Evolutionary conservation across 2,329 filamentous ascomycete species (phyloP), one percentile per base, ranked within the genome.

Genomic region (Colletotrichum liriopes): DNA sequence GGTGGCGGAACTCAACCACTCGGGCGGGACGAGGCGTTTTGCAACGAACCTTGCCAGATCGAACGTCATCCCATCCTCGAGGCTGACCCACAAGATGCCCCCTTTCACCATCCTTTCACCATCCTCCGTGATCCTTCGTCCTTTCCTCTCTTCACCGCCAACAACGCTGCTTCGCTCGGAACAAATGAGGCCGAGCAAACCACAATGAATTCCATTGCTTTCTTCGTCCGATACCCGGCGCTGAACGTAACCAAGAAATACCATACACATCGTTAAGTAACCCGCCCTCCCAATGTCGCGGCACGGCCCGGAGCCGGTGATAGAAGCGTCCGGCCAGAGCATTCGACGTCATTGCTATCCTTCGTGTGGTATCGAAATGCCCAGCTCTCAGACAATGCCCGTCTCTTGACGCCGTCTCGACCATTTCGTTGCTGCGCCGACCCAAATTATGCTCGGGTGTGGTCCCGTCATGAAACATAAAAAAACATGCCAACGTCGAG

Each of bases 361-460:
- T 67, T 65, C 75, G 66, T 70, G 65, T 75, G 73, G 69, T 71
- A 67, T 73, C 63, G 69, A 67, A 73, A 73, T 68, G 63, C 59
- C 54, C 72, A 64, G 43, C 69, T 65, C 62, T 70, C 45, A 72
- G 65, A 65, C 65, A 74, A 66, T 72, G 67, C 68, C 76, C 75
- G 67, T 77, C 79, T 58, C 80, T 72, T 79, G 47, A 80, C 64
- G 45, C 71, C 74, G 87, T 82, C 67, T 87, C 83, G 45, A 89
- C 84, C 49, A 79, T 76, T 59, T 90, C 89, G 60, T 86, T 81
- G 76, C 88, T 90, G 78, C 82, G 82, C 74, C 90, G 81, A 7
- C 90, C 91, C 88, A 93, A 55, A 72, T 69, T 70, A 65, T 64
- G 65, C 59, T 65, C 47, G 45, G 70, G 54, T 54, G 54, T 59